These are phyloP conservation scores for Gossypium davidsonii DNA, from an alignment of 441 rosid genomes.

Conservation along the genomic window DNA sequence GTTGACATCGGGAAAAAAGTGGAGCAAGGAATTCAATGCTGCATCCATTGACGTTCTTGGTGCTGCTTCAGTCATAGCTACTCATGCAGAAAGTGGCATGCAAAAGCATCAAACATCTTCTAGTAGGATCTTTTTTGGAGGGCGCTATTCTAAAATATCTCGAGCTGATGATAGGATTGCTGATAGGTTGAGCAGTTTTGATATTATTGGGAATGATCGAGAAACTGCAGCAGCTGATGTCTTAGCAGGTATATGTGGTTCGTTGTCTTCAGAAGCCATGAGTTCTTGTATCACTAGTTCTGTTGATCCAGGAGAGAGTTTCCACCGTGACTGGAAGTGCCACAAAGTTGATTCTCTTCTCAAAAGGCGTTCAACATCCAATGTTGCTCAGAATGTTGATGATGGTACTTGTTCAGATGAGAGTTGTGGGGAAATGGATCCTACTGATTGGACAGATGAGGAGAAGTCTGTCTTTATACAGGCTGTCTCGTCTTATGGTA, in stretches of 20 bases:
- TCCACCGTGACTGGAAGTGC: slow-evolving; percentile 40
- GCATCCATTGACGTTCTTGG: slow-evolving; percentile 79
- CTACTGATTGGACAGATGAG: slow-evolving; percentile 86
- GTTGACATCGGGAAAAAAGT: slow-evolving; percentile 60
- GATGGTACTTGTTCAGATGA: slow-evolving; percentile 91
- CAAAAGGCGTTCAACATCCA: slow-evolving; percentile 50
- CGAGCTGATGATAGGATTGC: slow-evolving; percentile 40
- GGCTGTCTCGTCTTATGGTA: slow-evolving; percentile 76
- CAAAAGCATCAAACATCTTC: slow-evolving; percentile 34
- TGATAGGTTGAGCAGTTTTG: slow-evolving; percentile 45
- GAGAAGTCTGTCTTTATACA: slow-evolving; percentile 71
- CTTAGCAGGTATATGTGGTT: slow-evolving; percentile 72
- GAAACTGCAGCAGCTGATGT: slow-evolving; percentile 82
- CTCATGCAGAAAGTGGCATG: slow-evolving; percentile 47
- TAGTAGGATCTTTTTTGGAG: slow-evolving; percentile 40
- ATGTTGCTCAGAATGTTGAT: slow-evolving; percentile 54
- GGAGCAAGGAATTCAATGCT: slow-evolving; percentile 66
- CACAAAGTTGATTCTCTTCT: slow-evolving; percentile 37
- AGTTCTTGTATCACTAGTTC: slow-evolving; percentile 77
- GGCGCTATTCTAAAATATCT: slow-evolving; percentile 38
- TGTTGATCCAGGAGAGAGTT: slow-evolving; percentile 52
- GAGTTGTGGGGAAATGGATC: slow-evolving; percentile 79
- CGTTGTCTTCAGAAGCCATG: slow-evolving; percentile 80
- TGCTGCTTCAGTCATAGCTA: slow-evolving; percentile 69
- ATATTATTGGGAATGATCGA: slow-evolving; percentile 50